Evolutionary conservation across 148 eudicot species (phyloP), one percentile per base, ranked within the genome.

Genomic region (Chenopodium berlandieri): DNA sequence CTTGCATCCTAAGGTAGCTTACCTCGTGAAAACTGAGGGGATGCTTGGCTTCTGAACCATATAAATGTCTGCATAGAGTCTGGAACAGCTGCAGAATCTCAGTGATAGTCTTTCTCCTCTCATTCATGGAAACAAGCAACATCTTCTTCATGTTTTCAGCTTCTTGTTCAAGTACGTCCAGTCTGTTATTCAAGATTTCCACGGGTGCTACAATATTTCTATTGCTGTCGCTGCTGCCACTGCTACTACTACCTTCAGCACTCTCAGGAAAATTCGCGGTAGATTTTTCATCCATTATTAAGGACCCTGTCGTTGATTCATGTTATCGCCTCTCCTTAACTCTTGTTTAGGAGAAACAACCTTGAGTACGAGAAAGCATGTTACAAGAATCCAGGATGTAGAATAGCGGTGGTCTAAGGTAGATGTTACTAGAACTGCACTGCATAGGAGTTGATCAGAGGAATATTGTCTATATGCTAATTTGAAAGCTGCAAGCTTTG

Each of bases 141-240:
- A 50, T 37, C 16, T 75, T 50, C 37, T 31, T 75, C 77, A 75
- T 75, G 44, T 31, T 58, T 60, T 19, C 46, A 20, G 47, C 7
- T 31, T 76, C 68, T 58, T 76, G 46, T 34, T 75, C 78, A n/a
- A 76, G 78, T 56, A 76, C 30, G 56, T 32, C 50, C 78, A 76
- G 9, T 8, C 48, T 56, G 67, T 32, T 58, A 22, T 11, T 75
- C 46, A 76, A 17, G 25, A 58, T 34, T 75, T 75, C 46, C 66
- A 74, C 5, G 7, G 27, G 9, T 13, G 60, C 30, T 4, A 12
- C 4, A 9, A 10, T 25, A 25, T 27, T 16, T 27, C 14, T 30
- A 1, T 50, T 52, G 22, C 12, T 70, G 73, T 34, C 3, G 23
- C 3, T 40, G 48, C 54, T 48, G 63, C 63, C 19, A 5, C 8